These are phyloP conservation scores for Boletus tylopilopsis DNA, from an alignment of 768 basidiomycete genomes.

Conservation along the genomic window DNA sequence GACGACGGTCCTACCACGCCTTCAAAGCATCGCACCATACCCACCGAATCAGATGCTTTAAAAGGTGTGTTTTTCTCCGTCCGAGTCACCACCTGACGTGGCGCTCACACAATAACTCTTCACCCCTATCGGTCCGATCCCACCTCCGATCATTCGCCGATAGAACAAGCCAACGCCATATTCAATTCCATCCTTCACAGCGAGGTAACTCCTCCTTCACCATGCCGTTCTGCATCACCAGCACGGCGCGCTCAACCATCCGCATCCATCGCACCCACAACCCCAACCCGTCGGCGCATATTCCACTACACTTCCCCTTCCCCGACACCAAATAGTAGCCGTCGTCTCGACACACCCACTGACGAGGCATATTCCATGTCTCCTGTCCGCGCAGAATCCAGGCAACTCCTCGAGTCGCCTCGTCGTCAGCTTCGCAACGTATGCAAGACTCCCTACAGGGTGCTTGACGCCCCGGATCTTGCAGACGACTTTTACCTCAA, in stretches of 20 bases:
- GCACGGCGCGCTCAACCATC: slow-evolving; percentile 39
- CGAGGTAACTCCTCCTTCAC: slow-evolving; percentile 72
- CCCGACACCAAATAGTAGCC: slow-evolving; percentile 40
- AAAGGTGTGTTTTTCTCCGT: slow-evolving; percentile 53
- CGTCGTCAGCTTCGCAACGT: slow-evolving; percentile 77
- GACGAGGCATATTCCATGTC: slow-evolving; percentile 89
- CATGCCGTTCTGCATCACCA: slow-evolving; percentile 60
- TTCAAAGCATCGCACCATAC: slow-evolving; percentile 59
- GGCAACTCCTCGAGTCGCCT: slow-evolving; percentile 80
- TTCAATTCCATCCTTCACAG: slow-evolving; percentile 75
- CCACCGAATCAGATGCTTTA: slow-evolving; percentile 70
- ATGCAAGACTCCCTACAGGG: slow-evolving; percentile 94
- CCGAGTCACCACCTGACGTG: background rate
- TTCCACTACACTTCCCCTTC: slow-evolving; percentile 68
- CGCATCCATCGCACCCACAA: slow-evolving; percentile 40
- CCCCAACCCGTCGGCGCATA: slow-evolving; percentile 53
- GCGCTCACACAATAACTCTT: slow-evolving; percentile 4
- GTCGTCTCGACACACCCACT: slow-evolving; percentile 74
- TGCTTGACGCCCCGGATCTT: slow-evolving; percentile 94
- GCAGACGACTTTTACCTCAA: slow-evolving; percentile 99
- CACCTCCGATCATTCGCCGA: background rate
- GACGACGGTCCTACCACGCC: slow-evolving; percentile 57
- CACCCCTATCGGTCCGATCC: slow-evolving; percentile 21
- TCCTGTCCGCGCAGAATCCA: slow-evolving; percentile 81
- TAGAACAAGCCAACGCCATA: slow-evolving; percentile 82